Conservation (phyloP, 352 stramenopile genomes). For the Thraustotheca clavata region DNA sequence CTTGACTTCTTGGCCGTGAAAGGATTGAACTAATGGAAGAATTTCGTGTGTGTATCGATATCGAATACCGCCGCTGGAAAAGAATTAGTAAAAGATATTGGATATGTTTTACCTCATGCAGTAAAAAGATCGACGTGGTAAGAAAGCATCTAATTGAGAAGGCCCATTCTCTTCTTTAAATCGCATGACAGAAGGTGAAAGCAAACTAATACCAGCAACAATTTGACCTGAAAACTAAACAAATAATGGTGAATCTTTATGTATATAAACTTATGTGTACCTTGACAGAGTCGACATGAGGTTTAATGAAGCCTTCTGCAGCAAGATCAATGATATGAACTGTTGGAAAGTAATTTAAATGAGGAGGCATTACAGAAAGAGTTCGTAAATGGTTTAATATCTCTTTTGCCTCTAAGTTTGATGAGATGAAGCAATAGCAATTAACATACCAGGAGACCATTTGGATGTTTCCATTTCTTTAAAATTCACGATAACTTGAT, state of each 20-base stretch:
- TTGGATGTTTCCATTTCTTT: conserved; percentile 82
- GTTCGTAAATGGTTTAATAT: conserved; percentile 65
- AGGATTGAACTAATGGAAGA: conserved; percentile 49
- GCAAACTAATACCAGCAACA: conserved; percentile 61
- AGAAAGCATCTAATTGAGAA: conserved; percentile 51
- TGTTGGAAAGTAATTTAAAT: conserved; percentile 56
- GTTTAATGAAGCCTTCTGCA: conserved; percentile 75
- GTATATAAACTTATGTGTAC: conserved; percentile 8
- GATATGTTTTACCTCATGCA: conserved; percentile 63
- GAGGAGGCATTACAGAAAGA: conserved; percentile 43
- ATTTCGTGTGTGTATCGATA: conserved; percentile 86
- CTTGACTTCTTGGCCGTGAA: conserved; percentile 46
- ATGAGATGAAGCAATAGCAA: background rate
- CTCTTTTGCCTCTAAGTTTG: conserved; percentile 42
- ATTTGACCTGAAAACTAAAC: conserved; percentile 66
- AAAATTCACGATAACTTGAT: conserved; percentile 81
- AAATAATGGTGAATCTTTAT: background rate
- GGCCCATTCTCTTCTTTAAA: conserved; percentile 74
- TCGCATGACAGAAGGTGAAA: conserved; percentile 77
- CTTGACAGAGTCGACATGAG: conserved; percentile 82
- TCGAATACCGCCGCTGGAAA: conserved; percentile 47
- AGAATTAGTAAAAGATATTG: background rate
- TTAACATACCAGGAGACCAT: conserved; percentile 44
- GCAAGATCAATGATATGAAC: conserved; percentile 79
- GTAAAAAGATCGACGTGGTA: conserved; percentile 75